Evolutionary conservation across 148 eudicot genomes (phyloP), one percentile per base, ranked within the genome.

Genomic region (Euryodendron excelsum): DNA sequence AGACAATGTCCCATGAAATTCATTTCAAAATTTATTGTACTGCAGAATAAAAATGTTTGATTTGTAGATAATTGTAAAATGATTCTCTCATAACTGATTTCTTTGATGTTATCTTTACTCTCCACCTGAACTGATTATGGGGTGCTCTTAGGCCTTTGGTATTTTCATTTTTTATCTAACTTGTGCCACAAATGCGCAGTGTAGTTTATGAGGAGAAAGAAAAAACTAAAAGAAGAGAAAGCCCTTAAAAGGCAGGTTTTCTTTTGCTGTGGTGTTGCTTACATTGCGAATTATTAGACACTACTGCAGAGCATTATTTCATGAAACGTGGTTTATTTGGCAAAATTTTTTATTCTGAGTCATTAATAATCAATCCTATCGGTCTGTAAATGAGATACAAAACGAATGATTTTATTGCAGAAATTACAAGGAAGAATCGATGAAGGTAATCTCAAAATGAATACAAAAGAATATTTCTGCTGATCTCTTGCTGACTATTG

Each of bases 391-490:
- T n/a, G 41, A 45, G 61, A 60, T 27, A 72, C 84, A 75, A 80
- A 85, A 80, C 58, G 73, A 84, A 82, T 64, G 48, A 79, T 80
- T 62, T 71, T 75, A 75, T 82, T 76, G 70, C 33, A 27, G 58
- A 72, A 78, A 63, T 62, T 83, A 79, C 85, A 79, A 61, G 47
- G 52, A 48, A 65, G 34, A 70, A 86, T 1, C 75, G 75, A 84
- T 37, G 50, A 80, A 48, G 77, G 47, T 36, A 61, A 71, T 73
- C 64, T 60, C 5, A 61, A 85, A 78, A 50, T 59, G 79, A 81
- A 76, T 81, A 81, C 82, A 81, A 90, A 90, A 90, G 88, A 87
- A 87, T 87, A 63, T 28, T 28, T 80, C 55, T 64, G 28, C 72
- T 67, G 77, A 74, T 72, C 69, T 50, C 66, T 60, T 44, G 76